Evolutionary conservation across 345 rosid species (phyloP).

Genomic region (Populus euphratica): DNA sequence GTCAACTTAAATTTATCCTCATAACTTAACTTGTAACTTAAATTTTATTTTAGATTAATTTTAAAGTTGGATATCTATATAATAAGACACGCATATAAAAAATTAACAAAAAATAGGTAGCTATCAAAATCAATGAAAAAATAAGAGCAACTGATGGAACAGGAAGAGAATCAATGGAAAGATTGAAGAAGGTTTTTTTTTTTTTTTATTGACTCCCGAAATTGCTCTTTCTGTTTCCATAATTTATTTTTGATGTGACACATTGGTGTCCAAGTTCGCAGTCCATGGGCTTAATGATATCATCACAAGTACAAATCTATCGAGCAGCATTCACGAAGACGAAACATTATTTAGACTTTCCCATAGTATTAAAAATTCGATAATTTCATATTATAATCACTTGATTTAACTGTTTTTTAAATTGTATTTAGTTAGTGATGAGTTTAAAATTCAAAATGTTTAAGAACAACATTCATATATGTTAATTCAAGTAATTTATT

Average conservation of each 20-base stretch:
- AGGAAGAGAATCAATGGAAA: too few species aligned
- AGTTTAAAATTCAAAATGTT: too few species aligned
- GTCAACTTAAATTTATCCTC: fast-evolving
- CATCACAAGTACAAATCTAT: not conserved
- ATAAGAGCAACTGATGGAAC: too few species aligned
- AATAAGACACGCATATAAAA: not conserved
- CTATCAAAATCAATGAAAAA: too few species aligned
- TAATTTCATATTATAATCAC: not conserved
- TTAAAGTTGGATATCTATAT: fast-evolving
- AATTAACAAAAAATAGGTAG: not conserved
- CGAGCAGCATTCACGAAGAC: not conserved
- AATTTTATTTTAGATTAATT: fast-evolving
- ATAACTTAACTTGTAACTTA: fast-evolving
- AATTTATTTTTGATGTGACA: too few species aligned
- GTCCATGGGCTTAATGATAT: not conserved
- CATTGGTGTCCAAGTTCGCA: not conserved
- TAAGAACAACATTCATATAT: too few species aligned
- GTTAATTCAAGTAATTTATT: too few species aligned
- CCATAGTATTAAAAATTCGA: not conserved
- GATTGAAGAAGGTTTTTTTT: too few species aligned
- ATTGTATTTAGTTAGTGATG: too few species aligned
- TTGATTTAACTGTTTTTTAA: not conserved
- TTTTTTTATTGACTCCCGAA: too few species aligned
- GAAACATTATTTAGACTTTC: not conserved
- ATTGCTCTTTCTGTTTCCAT: too few species aligned